Evolutionary conservation across 192 early-diverging fungal genomes (phyloP), one percentile per base, ranked within the genome.

Genomic region (Coemansia asiatica): DNA sequence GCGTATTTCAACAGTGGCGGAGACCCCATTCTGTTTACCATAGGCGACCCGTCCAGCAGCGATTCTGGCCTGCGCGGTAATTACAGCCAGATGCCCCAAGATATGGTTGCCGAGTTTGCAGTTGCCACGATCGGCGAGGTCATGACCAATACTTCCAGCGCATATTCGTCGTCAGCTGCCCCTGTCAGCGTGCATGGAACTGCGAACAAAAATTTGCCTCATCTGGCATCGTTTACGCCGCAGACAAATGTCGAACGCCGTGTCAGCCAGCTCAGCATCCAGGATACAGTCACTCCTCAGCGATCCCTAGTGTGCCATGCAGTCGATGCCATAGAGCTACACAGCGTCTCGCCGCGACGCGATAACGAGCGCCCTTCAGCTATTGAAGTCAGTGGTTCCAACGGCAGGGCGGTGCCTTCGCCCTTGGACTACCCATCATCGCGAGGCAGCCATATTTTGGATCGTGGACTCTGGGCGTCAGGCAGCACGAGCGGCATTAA

Each of bases 61-160:
- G 64, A 64, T 27, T 56, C 48, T 4, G 23, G 33, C 0, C 18
- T n/a, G 50, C 66, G 46, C 10, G 31, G 36, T 23, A 46, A 38
- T 25, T 33, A 60, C 22, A 64, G 58, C 50, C 51, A 50, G 31
- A 35, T 29, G 16, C 50, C 53, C 4, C 64, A 66, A 7, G 74
- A 76, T 25, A 2, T 68, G 26, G 44, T 53, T 1, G 82, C 71
- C 3, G 82, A 83, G 50, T 74, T 83, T 61, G 68, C 73, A 6
- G 57, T 83, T 18, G 82, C 82, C 19, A 83, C 82, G 0, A 58
- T 73, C n/a, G 47, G 76, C 15, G 76, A 76, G 9, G 40, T 75
- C 16, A 55, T 57, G 18, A 64, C 66, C 0, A 38, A 33, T 5
- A 12, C 44, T 35, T 21, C 67, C 16, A 49, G 60, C 51, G 19